phyloP scores from a whole-genome alignment of 2,329 filamentous ascomycete genomes.

The Furcasterigmium furcatum region DNA sequence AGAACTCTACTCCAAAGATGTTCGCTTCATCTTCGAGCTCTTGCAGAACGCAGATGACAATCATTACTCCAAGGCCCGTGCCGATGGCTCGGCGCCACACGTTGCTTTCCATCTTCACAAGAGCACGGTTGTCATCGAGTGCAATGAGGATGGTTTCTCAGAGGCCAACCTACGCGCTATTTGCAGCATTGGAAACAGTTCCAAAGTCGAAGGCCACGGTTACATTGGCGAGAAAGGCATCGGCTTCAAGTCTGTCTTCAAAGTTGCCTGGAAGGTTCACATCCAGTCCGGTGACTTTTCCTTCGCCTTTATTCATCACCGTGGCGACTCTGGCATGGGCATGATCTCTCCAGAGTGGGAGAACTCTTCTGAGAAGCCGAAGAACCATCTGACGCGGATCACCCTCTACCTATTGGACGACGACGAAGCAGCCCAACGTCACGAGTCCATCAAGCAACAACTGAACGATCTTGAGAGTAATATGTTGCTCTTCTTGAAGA shows the following conservation, averaged over 20 bases:
- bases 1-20: conserved; percentile 21
- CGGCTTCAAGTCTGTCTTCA: conserved; percentile 33
- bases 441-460: too few relatives aligned
- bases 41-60: conserved; percentile 37
- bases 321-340: conserved; percentile 21
- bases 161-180: conserved; percentile 26
- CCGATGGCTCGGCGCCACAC: conserved; percentile 5
- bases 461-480: too few relatives aligned
- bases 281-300: conserved; percentile 24
- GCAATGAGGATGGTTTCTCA: conserved; percentile 29
- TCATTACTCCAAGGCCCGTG: conserved; percentile 19
- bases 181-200: conserved; percentile 25
- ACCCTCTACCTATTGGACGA: too few relatives aligned
- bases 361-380: background rate
- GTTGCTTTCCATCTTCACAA: conserved; percentile 14
- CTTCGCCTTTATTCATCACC: conserved; percentile 19
- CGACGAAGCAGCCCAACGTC: too few relatives aligned
- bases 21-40: conserved; percentile 32
- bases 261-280: conserved; percentile 22
- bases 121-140: conserved; percentile 15
- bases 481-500: too few relatives aligned
- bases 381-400: too few relatives aligned
- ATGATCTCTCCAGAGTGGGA: conserved; percentile 25
- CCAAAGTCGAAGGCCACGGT: conserved; percentile 21
- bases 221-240: conserved; percentile 33